Conservation (phyloP, 768 basidiomycete genomes). For the Wakefieldia striispora region DNA sequence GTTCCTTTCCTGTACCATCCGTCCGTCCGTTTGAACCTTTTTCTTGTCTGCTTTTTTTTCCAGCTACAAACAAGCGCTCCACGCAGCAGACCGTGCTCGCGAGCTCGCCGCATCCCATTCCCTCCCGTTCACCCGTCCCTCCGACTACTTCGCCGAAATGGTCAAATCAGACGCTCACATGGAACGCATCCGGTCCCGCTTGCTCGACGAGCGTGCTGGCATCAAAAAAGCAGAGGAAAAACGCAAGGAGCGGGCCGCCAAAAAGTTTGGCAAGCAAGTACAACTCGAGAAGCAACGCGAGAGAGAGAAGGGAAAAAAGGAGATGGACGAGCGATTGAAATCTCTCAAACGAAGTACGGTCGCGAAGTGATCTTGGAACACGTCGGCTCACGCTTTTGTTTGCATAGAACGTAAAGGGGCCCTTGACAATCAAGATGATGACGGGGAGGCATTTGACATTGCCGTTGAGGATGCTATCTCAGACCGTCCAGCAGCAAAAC, state of each 20-base stretch:
- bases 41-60: too few species aligned
- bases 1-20: not conserved
- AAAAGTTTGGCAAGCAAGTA: slow-evolving; percentile 98
- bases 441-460: slow-evolving; percentile 73
- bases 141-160: slow-evolving; percentile 98
- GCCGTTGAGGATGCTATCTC: slow-evolving; percentile 87
- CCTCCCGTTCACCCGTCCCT: slow-evolving; percentile 85
- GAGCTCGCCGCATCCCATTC: slow-evolving; percentile 74
- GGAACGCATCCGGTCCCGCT: slow-evolving; percentile 89
- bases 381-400: slow-evolving; percentile 1
- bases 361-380: not conserved
- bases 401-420: slow-evolving; percentile 78
- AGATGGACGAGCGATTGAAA: slow-evolving; percentile 83
- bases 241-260: slow-evolving; percentile 87
- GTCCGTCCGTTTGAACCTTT: not conserved
- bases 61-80: slow-evolving; percentile 95
- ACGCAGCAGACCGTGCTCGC: slow-evolving; percentile 74
- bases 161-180: slow-evolving; percentile 96
- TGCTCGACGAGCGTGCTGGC: slow-evolving; percentile 83
- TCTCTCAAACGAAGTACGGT: slow-evolving; percentile 81
- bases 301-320: slow-evolving; percentile 85
- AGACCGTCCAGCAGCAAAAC: slow-evolving; percentile 64
- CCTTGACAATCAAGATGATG: slow-evolving; percentile 59
- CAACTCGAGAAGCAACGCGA: slow-evolving; percentile 94
- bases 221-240: slow-evolving; percentile 94